Evolutionary conservation across 1,284 basidiomycete genomes (phyloP), one percentile per base, ranked within the genome.

Genomic region (Marasmius sp.): DNA sequence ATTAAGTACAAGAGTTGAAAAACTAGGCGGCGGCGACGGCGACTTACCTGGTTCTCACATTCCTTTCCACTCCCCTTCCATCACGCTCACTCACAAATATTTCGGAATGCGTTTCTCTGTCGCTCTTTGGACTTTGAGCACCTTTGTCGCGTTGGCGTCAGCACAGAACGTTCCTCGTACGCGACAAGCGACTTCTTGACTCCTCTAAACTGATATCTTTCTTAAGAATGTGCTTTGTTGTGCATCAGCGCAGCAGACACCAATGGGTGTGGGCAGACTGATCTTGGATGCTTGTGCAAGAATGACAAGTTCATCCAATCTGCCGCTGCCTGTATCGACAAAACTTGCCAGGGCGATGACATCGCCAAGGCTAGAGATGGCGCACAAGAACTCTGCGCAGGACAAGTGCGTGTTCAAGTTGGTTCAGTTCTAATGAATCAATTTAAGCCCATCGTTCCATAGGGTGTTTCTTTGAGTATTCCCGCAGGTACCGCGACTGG

Each of bases 241-340:
- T 54, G 52, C 16, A 38, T 54, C 52, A 38, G 14, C 5, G 4
- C 34, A 16, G 52, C 52, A 10, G 14, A 54, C 20, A 37, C 52
- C n/a, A 37, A 16, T 18, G 18, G 50, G 14, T 60, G 58, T 34
- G 38, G n/a, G 10, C 1, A 12, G 18, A 50, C 33, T 6, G 58
- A 60, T 18, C 53, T 41, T 34, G 20, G 11, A 16, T 60, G 58
- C 33, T 41, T 60, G n/a, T 60, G 58, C 49, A 11, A 52, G 20
- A 45, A 45, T 20, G 37, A 54, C 11, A 27, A 22, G 9, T 54
- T 60, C 20, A 20, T 60, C 50, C 22, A 43, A 9, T 11, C 3
- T 37, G 52, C 50, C 37, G 34, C 50, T 16, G 22, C 16, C 9
- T 60, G 58, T 51, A 43, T 60, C 38, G 33, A 22, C 18, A 16